Conservation (phyloP, 2,329 filamentous ascomycete species). For the Trichoderma endophyticum region DNA sequence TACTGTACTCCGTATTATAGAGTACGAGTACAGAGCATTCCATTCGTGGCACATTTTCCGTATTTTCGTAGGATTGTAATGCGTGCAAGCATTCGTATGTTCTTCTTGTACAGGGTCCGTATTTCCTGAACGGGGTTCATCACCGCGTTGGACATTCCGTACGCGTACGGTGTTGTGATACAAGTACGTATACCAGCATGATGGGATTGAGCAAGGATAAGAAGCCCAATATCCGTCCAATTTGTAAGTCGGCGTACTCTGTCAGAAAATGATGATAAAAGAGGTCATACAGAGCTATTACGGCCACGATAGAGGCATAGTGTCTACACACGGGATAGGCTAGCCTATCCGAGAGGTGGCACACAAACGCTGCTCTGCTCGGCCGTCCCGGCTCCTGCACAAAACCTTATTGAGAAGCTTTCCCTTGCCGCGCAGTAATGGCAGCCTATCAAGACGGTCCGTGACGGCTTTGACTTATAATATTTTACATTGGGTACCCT, state of each 20-base stretch:
- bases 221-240: neutral
- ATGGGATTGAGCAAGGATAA: neutral
- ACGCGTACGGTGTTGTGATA: neutral
- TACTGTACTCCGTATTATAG: neutral
- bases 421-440: neutral
- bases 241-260: neutral
- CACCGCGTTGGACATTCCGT: neutral
- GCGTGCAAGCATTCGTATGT: neutral
- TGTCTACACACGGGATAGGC: neutral
- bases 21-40: neutral
- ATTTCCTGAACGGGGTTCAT: neutral
- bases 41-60: neutral
- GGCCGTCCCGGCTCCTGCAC: constrained; percentile 5
- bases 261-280: neutral
- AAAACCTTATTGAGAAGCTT: constrained; percentile 3
- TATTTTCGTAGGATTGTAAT: neutral
- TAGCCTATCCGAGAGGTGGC: neutral
- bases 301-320: neutral
- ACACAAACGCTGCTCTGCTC: neutral
- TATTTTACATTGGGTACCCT: too few species aligned
- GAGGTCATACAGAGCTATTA: neutral
- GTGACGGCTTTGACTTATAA: neutral
- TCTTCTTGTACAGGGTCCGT: neutral
- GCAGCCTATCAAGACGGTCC: neutral
- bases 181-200: neutral